Evolutionary conservation across 192 early-diverging fungal species (phyloP), one percentile per base, ranked within the genome.

Genomic region (Linnemannia exigua): DNA sequence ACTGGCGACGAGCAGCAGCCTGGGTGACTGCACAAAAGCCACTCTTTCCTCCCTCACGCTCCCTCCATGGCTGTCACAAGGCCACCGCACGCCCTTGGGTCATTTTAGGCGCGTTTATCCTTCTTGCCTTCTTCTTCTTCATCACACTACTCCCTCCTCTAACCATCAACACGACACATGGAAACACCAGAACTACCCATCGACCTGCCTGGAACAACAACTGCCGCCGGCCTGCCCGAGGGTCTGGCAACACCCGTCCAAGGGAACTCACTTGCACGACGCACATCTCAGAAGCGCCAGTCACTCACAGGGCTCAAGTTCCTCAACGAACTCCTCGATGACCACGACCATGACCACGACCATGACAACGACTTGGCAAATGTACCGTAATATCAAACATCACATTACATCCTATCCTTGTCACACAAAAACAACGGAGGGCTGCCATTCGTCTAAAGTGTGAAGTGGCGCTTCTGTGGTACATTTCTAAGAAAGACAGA

Each of bases 201-300:
- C 9, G 63, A n/a, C 22, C 37, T 50, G 14, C 31, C 51, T 11
- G 79, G 20, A 41, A 52, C 73, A 54, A 22, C 75, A 14, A 12
- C 46, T 20, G 47, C 61, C 31, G 20, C 68, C 20, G n/a, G 46
- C 25, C 17, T 25, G 33, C 70, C 71, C 19, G 76, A 83, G 25
- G 51, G 44, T 31, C 72, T 46, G 6, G 25, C 41, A 9, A 79
- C 82, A 14, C 77, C 77, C 33, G n/a, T 72, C 17, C 77, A 79
- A 19, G 67, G 31, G 0, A 46, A 46, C 1, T 31, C 81, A 14
- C 9, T 79, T 28, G 72, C 77, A 25, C 77, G 82, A 20, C 72
- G 74, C 19, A 85, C 36, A 69, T 85, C 82, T 5, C 82, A 85
- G 48, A 85, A 76, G 69, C 82, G 74, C 15, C 84, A 86, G 78